Conservation (phyloP, 257 asterid genomes). For the Lantana camara region DNA sequence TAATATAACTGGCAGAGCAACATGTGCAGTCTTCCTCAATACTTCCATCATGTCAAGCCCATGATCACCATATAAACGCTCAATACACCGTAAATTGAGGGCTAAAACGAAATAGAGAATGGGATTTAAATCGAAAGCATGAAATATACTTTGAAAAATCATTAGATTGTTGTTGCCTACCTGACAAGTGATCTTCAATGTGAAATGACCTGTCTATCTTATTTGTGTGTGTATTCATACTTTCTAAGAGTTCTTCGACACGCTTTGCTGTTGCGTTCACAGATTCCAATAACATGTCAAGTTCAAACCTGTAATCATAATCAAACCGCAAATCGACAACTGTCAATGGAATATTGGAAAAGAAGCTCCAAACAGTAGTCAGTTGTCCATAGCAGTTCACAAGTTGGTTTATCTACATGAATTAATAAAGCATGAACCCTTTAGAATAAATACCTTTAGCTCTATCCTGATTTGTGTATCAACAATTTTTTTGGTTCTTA, state of each 20-base stretch:
- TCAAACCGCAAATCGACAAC: constrained; percentile 3
- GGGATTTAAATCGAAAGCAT: background rate
- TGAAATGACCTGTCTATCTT: constrained; percentile 22
- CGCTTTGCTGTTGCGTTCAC: constrained; percentile 42
- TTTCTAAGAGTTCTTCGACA: constrained; percentile 42
- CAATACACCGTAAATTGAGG: constrained; percentile 49
- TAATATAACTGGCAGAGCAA: constrained; percentile 42
- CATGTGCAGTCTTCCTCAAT: constrained; percentile 37
- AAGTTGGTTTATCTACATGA: background rate
- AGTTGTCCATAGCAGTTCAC: background rate
- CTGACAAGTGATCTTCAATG: constrained; percentile 47
- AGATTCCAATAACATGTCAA: constrained; percentile 51
- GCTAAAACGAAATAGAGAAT: constrained; percentile 30
- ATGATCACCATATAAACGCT: constrained; percentile 52
- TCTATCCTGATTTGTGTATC: no score
- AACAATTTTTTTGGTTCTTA: no score
- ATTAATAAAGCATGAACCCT: no score
- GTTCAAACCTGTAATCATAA: constrained; percentile 44
- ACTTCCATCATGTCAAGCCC: constrained; percentile 61
- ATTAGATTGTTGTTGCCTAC: constrained; percentile 3
- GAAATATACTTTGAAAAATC: background rate
- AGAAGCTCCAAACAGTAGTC: background rate
- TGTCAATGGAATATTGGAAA: background rate
- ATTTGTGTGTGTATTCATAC: constrained; percentile 35
- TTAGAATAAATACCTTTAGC: no score